Base-by-base conservation (phyloP, 2,329 filamentous ascomycete genomes). In the Capronia coronata region DNA sequence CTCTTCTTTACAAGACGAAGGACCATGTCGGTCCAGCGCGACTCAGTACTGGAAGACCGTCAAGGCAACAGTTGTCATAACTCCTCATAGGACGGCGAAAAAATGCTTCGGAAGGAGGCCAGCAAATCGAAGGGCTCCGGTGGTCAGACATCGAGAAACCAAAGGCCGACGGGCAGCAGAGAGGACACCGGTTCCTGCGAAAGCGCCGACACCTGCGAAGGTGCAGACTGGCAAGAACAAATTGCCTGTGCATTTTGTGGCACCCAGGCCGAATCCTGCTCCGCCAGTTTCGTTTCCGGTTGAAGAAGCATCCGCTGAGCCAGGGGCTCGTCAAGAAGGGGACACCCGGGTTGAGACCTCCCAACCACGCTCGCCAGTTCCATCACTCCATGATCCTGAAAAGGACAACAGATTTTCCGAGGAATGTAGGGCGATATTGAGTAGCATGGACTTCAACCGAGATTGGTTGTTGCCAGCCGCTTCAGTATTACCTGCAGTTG, bases 361-460 rank as follows among this genome's bases (percentile, higher is more conserved):
- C 9, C 45, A 38, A 13, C 14, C 45, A 25, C 18, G 27, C 21
- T 56, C 53, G 9, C 42, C 49, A 19, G 37, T 55, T 10, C 54
- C 49, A 13, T 58, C 53, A 9, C 53, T 58, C 19, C 51, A 55
- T 25, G 48, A 55, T 35, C 56, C 56, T 4, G 43, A 56, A 32
- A 56, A 53, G 23, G 44, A 48, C 43, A 48, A 27, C 19, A 32
- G 38, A 34, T 53, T 58, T 39, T 49, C 51, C 13, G 34, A 51
- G n/a, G 51, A 58, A 35, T 54, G 51, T 25, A 49, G 41, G 35
- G 46, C 47, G 21, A 44, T 57, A 14, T 25, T 56, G 43, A 49
- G 39, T 16, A 52, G 35, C 29, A 19, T 51, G n/a, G 47, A 52
- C n/a, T 51, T 52, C 25, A 45, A 55, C 40, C 47, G 37, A 11